Evolutionary conservation across 1,139 yeast species (phyloP).

Genomic region (Williopsis jadinii): DNA sequence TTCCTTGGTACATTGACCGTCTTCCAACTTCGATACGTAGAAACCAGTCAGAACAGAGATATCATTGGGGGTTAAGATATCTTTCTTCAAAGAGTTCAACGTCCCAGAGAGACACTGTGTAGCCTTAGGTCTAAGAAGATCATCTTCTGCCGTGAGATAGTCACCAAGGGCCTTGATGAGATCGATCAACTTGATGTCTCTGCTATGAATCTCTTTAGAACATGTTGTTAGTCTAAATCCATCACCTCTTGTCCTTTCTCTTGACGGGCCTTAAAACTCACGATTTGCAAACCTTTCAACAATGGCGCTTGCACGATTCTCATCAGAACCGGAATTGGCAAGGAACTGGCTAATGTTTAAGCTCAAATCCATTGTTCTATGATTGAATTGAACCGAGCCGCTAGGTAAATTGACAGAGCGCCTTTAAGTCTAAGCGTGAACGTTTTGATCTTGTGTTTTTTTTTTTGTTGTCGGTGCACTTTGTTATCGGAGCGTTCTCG

Average conservation of each 20-base stretch:
- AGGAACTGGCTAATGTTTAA: constrained; percentile 1
- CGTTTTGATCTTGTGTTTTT: too few relatives aligned
- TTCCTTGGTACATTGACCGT: constrained; percentile 45
- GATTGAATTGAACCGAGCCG: too few relatives aligned
- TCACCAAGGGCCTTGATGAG: constrained; percentile 51
- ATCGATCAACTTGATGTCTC: constrained; percentile 39
- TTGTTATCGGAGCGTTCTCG: too few relatives aligned
- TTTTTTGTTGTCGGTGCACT: too few relatives aligned
- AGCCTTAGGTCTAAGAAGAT: constrained; percentile 43
- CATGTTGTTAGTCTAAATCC: too few relatives aligned
- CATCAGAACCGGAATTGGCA: neutral
- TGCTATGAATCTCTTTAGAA: constrained; percentile 23
- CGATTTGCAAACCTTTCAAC: neutral
- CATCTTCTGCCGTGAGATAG: constrained; percentile 63
- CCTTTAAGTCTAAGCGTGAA: too few relatives aligned
- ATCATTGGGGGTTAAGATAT: constrained; percentile 51
- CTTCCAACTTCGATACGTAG: constrained; percentile 59
- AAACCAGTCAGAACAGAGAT: constrained; percentile 62
- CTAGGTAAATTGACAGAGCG: too few relatives aligned
- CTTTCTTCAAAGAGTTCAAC: constrained; percentile 31
- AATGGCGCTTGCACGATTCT: neutral
- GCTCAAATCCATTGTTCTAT: neutral
- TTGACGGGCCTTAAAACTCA: too few relatives aligned
- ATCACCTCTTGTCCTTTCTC: too few relatives aligned
- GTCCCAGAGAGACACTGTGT: constrained; percentile 53